These are phyloP conservation scores for Citrus sp. DNA, from an alignment of 345 rosid species.

Conservation along the genomic window DNA sequence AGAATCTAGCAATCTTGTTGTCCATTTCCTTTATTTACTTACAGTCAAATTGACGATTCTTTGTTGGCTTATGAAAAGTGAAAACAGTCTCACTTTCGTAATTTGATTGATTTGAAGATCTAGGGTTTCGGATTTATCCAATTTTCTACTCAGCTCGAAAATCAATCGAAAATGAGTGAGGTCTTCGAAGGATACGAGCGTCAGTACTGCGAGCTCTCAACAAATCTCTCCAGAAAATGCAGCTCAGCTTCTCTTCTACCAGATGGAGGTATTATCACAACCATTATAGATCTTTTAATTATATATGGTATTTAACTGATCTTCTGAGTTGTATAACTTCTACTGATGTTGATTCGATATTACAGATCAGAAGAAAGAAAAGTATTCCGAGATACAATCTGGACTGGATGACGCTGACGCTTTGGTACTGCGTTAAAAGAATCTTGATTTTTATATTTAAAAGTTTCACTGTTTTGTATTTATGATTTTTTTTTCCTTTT, in stretches of 20 bases:
- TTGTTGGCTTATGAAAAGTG: neutral
- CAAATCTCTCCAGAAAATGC: conserved; percentile 78
- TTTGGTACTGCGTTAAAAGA: conserved; percentile 39
- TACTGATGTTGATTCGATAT: conserved; percentile 5
- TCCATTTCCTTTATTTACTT: neutral
- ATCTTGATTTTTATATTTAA: neutral
- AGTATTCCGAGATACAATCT: conserved; percentile 55
- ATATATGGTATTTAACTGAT: neutral
- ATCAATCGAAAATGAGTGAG: conserved; percentile 58
- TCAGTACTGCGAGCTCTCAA: conserved; percentile 89
- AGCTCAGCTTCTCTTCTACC: conserved; percentile 49
- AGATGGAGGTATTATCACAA: conserved; percentile 37
- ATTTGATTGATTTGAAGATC: neutral
- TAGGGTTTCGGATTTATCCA: neutral
- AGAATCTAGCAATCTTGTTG: neutral
- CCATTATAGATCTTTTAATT: too few relatives aligned
- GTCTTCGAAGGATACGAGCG: conserved; percentile 92
- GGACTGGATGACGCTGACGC: conserved; percentile 85
- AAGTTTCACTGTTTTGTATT: neutral
- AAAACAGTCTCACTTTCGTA: neutral
- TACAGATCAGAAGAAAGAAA: conserved; percentile 60
- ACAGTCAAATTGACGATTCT: neutral
- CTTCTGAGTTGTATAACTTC: neutral
- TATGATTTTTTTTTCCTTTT: neutral
- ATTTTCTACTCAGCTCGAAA: neutral